Evolutionary conservation across 177 flowering plant genomes (phyloP), one percentile per base, ranked within the genome.

Genomic region (Vitis hybrid): DNA sequence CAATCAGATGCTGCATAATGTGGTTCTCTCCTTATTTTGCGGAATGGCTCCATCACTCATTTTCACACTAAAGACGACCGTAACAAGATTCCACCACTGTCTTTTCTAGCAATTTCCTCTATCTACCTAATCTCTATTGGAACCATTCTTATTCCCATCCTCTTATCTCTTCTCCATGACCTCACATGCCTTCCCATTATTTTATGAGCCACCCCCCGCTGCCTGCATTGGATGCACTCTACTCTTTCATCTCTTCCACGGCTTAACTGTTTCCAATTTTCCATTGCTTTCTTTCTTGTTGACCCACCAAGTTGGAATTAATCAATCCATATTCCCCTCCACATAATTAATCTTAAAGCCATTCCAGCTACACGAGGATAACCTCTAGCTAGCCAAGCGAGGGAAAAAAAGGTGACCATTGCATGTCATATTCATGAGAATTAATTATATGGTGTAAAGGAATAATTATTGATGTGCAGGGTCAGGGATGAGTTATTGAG

Each of bases 141-240:
- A 30, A 50, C 68, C 57, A 54, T 56, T 50, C 56, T 67, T 19
- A 57, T 58, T 51, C 48, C 55, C 54, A 49, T 59, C 73, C 48
- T 48, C 62, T 70, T 51, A 55, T 60, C 67, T 66, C 62, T 75
- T 70, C 74, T 60, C 51, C 50, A 13, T 50, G 45, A 66, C 78
- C 63, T 66, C 74, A 75, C 67, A 70, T 75, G 78, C 18, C 48
- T 39, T 60, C 62, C 30, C 30, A 65, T 75, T 70, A 70, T 60
- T 65, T 23, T 51, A 32, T 2, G 17, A 11, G 11, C 64, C 5
- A 17, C 32, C 48, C 32, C n/a, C 32, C 32, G n/a, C 45, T 26
- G 10, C 19, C 51, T 34, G 13, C 64, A 62, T 62, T 62, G 64
- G 64, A 32, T 39, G 51, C 15, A 34, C 8, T 15, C n/a, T 62